A percentile compares a stretch with the other conserved stretches of the same genome.
Conservation (phyloP, 768 basidiomycete genomes). For the Kwoniella europaea region DNA sequence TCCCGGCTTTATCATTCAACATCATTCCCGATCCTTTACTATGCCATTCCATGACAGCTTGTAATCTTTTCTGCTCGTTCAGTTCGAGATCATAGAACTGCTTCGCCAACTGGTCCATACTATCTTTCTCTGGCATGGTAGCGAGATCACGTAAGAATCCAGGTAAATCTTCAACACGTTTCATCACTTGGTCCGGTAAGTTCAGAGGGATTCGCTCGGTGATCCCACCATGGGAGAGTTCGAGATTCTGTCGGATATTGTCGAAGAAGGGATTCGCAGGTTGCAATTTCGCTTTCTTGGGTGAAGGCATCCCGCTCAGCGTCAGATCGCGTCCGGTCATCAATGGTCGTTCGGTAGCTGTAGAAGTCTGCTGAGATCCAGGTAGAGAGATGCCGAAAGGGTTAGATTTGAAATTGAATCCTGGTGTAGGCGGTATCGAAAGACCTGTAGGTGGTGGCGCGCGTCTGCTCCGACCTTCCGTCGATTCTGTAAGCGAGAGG, state of each 20-base stretch:
- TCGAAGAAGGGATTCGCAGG: conserved; percentile 92
- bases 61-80: conserved; percentile 83
- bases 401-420: conserved; percentile 16
- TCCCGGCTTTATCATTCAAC: background rate
- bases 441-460: conserved; percentile 19
- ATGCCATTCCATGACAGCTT: conserved; percentile 91
- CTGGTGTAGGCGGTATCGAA: conserved; percentile 19
- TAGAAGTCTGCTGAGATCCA: background rate
- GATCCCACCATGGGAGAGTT: conserved; percentile 68
- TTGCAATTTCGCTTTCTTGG: conserved; percentile 41
- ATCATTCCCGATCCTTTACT: conserved; percentile 61
- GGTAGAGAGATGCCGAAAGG: conserved; percentile 19
- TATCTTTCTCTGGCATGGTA: conserved; percentile 63
- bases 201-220: conserved; percentile 81
- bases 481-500: conserved; percentile 34
- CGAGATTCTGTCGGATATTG: conserved; percentile 70
- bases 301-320: conserved; percentile 5
- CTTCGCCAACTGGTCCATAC: conserved; percentile 80
- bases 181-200: conserved; percentile 62
- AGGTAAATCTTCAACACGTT: conserved; percentile 74
- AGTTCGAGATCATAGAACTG: conserved; percentile 94
- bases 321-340: background rate
- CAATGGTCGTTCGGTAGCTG: conserved; percentile 15
- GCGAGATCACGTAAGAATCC: conserved; percentile 78
- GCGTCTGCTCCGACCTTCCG: conserved; percentile 18